phyloP scores from a whole-genome alignment of 2,329 filamentous ascomycete genomes.

The Chaetomiaceae sp. region DNA sequence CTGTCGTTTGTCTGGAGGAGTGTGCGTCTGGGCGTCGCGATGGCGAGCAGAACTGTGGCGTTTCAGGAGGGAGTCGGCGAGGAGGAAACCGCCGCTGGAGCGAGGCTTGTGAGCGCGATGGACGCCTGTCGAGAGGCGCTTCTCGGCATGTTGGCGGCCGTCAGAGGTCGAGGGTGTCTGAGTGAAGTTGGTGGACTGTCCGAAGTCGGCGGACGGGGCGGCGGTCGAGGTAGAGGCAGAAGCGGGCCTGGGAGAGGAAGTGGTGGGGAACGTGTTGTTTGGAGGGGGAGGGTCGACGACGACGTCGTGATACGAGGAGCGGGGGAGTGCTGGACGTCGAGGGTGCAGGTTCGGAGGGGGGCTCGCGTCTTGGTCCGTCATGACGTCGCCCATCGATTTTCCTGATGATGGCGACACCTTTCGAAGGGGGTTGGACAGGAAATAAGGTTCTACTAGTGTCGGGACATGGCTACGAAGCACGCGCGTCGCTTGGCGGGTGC shows the following conservation, averaged over 20 bases:
- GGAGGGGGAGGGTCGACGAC: no score
- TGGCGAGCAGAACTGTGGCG: constrained; percentile 30
- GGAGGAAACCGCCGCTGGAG: constrained; percentile 47
- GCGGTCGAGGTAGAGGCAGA: not conserved
- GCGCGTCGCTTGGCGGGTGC: no score
- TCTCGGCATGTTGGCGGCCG: constrained; percentile 16
- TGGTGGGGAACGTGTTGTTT: not conserved
- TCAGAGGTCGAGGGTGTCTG: constrained; percentile 11
- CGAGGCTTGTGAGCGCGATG: constrained; percentile 39
- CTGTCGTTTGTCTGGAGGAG: constrained; percentile 18
- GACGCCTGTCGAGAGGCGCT: constrained; percentile 19
- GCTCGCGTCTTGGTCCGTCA: constrained; percentile 32
- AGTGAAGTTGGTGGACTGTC: constrained; percentile 1
- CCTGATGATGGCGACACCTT: not conserved
- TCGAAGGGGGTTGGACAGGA: constrained; percentile 10
- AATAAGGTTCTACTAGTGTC: no score
- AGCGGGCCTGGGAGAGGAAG: not conserved
- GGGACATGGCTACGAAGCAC: no score
- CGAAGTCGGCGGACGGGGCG: constrained; percentile 6
- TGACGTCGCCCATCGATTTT: constrained; percentile 23
- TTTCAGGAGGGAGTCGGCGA: constrained; percentile 39
- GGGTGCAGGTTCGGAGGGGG: constrained; percentile 25
- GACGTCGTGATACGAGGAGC: constrained; percentile 9
- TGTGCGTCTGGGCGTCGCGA: constrained; percentile 20
- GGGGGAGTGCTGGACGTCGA: constrained; percentile 18